phyloP scores from a whole-genome alignment of 2,329 filamentous ascomycete genomes.

The Chrysoporthe cubensis region DNA sequence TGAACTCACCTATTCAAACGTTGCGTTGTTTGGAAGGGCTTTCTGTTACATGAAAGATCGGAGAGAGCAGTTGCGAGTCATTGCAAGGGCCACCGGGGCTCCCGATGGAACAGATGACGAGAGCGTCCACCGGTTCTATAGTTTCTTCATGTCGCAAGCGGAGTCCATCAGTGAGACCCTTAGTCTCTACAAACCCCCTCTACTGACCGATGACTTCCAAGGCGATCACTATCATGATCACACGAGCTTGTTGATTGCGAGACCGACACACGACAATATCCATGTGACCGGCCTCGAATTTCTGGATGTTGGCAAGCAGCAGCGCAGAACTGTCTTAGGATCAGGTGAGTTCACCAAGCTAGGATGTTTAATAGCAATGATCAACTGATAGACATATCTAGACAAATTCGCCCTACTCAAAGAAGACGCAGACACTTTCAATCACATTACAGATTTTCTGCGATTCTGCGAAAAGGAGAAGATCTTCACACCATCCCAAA shows the following conservation, averaged over 20 bases:
- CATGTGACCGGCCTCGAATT: neutral
- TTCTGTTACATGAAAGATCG: constrained; percentile 17
- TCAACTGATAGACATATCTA: neutral
- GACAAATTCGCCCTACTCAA: neutral
- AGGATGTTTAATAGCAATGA: too few relatives aligned
- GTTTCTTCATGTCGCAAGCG: neutral
- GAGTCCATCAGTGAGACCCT: neutral
- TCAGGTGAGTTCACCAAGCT: neutral
- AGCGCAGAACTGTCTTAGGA: neutral
- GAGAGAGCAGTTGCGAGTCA: neutral
- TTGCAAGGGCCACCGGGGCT: neutral
- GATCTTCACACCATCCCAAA: too few relatives aligned
- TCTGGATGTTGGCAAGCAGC: constrained; percentile 9
- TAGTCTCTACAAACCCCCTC: neutral
- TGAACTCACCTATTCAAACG: neutral
- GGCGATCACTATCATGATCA: neutral
- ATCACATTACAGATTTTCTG: too few relatives aligned
- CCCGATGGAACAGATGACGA: neutral
- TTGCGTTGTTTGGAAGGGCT: constrained; percentile 8
- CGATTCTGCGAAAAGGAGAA: too few relatives aligned
- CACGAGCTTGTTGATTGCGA: constrained; percentile 9
- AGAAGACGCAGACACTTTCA: neutral
- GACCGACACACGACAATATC: neutral
- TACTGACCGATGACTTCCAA: neutral
- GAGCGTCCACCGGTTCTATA: neutral